Evolutionary conservation across 257 asterid species (phyloP).

Genomic region (Plantago elongata): DNA sequence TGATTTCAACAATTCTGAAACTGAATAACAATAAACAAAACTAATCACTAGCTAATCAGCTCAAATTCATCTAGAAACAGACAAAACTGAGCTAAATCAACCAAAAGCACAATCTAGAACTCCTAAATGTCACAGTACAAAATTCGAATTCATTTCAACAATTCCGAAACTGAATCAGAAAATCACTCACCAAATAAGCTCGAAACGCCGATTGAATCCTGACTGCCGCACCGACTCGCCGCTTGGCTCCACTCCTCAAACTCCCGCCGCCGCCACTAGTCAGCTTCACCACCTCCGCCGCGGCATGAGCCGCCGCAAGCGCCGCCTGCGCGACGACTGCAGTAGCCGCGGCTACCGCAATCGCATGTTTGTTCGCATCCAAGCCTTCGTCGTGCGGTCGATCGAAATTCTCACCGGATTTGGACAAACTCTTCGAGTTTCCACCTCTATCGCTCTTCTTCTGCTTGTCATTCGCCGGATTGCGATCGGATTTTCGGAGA

Average conservation of each 20-base stretch:
- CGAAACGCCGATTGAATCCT: slow-evolving; percentile 91
- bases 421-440: slow-evolving; percentile 15
- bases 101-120: not conserved
- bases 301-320: slow-evolving; percentile 95
- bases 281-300: slow-evolving; percentile 81
- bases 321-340: slow-evolving; percentile 99
- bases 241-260: slow-evolving; percentile 41
- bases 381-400: slow-evolving; percentile 42
- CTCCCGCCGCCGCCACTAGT: slow-evolving; percentile 54
- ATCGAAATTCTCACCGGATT: slow-evolving; percentile 19
- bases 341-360: slow-evolving; percentile 97
- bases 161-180: not conserved
- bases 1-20: not conserved
- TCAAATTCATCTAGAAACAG: not conserved
- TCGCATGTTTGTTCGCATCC: slow-evolving; percentile 81
- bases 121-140: not conserved
- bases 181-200: slow-evolving; percentile 73
- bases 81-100: not conserved
- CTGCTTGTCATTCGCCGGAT: slow-evolving; percentile 18
- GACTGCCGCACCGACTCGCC: slow-evolving; percentile 60
- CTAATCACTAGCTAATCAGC: not conserved
- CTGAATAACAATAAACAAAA: no score
- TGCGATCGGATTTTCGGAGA: slow-evolving; percentile 34
- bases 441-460: slow-evolving; percentile 29
- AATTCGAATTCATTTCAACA: not conserved